Base-by-base conservation (phyloP, 306 rosid species). In the Sindora glabra region DNA sequence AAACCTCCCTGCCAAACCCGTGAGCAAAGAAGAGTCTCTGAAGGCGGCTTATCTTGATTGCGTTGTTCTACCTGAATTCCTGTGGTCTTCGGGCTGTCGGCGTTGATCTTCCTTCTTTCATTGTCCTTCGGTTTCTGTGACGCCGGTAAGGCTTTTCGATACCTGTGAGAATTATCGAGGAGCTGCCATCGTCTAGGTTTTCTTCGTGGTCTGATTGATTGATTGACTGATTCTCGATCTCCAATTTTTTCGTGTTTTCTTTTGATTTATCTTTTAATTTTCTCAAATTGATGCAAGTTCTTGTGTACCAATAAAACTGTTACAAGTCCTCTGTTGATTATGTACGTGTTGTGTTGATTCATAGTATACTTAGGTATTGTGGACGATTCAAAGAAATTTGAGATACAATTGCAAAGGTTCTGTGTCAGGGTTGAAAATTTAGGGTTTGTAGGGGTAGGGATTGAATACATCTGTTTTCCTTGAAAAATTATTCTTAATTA, bases 121-220 rank as follows among this genome's bases (percentile, higher is more conserved):
- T 8, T 52, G 42, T 48, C 41, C 52, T 24, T 56, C 60, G 38
- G 5, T 77, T 52, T 54, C 9, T 27, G 11, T 48, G 41, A 62
- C 39, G 65, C 81, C 74, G 95, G 92, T 84, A 84, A 87, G 95
- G 81, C 89, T 59, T 64, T 75, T 68, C 67, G 81, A 44, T 60
- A 56, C 81, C 86, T 84, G 76, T 79, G 91, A 79, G 53, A 44
- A 10, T 50, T 72, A 25, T 36, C 69, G 51, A 40, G 73, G 32
- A 52, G 84, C 69, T 15, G 48, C 72, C 69, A 56, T 66, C 59
- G 6, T 74, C 77, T 79, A 65, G 86, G 83, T 79, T 79, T 71
- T 65, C 45, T 25, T 53, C 51, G 37, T 53, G 58, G 37, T 50
- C 62, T 50, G 64, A 50, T 38, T 69, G 34, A 21, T 40, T 19